Evolutionary conservation across 352 stramenopile genomes (phyloP).

Genomic region (Pythium dissotocum): DNA sequence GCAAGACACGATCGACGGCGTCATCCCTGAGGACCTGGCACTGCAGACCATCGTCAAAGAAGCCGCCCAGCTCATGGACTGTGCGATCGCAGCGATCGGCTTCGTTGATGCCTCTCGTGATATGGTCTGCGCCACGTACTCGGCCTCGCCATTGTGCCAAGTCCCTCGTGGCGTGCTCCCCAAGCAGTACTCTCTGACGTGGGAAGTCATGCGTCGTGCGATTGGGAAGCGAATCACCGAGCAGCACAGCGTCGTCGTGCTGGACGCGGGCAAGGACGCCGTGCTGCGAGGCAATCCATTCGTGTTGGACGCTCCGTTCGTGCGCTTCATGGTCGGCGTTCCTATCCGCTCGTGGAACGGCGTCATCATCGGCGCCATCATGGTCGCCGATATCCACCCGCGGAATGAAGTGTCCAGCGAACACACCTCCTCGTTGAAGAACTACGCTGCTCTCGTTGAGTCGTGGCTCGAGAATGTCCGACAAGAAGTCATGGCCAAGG

Average conservation of each 20-base stretch:
- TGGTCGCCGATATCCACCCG: conserved; percentile 52
- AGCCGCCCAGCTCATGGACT: conserved; percentile 49
- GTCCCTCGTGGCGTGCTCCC: conserved; percentile 40
- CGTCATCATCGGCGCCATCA: conserved; percentile 52
- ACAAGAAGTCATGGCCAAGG: conserved; percentile 4
- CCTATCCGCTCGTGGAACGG: conserved; percentile 51
- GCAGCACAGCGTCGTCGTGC: conserved; percentile 37
- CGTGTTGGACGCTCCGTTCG: conserved; percentile 45
- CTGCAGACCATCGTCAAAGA: conserved; percentile 50
- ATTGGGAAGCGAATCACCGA: conserved; percentile 10
- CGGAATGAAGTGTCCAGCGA: conserved; percentile 27
- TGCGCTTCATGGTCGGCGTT: conserved; percentile 60
- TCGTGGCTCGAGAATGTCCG: conserved; percentile 24
- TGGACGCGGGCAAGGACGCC: conserved; percentile 46
- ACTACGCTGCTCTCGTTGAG: conserved; percentile 19
- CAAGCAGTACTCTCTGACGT: conserved; percentile 56
- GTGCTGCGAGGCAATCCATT: conserved; percentile 55
- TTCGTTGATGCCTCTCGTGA: conserved; percentile 64
- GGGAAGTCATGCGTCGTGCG: conserved; percentile 54
- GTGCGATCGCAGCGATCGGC: conserved; percentile 56
- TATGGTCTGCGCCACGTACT: conserved; percentile 57
- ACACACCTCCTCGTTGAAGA: conserved; percentile 1
- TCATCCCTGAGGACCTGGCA: conserved; percentile 23
- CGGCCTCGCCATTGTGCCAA: conserved; percentile 24
- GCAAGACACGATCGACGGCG: conserved; percentile 3